These are phyloP conservation scores for Linnemannia exigua DNA, from an alignment of 192 early-diverging fungal genomes.

Conservation along the genomic window DNA sequence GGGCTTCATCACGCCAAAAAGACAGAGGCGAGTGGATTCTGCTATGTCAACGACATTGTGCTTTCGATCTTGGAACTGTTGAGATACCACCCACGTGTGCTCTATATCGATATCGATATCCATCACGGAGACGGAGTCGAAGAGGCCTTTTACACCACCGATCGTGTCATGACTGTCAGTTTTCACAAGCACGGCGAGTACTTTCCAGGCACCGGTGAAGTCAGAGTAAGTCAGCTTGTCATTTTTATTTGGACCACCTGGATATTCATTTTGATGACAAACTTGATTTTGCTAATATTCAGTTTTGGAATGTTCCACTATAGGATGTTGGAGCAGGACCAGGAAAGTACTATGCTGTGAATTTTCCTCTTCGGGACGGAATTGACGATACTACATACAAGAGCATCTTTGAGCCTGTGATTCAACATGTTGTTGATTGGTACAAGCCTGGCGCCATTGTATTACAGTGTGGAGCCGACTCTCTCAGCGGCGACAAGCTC, in stretches of 20 bases:
- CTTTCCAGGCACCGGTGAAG: conserved; percentile 98
- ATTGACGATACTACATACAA: conserved; percentile 94
- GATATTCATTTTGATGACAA: not conserved
- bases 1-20: conserved; percentile 99
- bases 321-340: conserved; percentile 92
- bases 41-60: conserved; percentile 99
- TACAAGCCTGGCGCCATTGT: conserved; percentile 94
- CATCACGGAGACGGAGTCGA: conserved; percentile 99
- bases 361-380: conserved; percentile 95
- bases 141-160: conserved; percentile 99
- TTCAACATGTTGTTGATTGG: conserved; percentile 88
- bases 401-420: conserved; percentile 88
- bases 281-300: not conserved
- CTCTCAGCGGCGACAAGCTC: conserved; percentile 91
- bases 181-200: conserved; percentile 99
- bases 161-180: conserved; percentile 98
- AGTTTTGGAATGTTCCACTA: not conserved
- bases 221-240: conserved; percentile 69
- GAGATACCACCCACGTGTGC: conserved; percentile 88
- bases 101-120: conserved; percentile 99
- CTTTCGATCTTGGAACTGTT: conserved; percentile 93
- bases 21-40: conserved; percentile 96
- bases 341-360: conserved; percentile 95
- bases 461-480: conserved; percentile 98
- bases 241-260: not conserved